Conservation (phyloP, 352 stramenopile species). For the Pythium insidiosum region DNA sequence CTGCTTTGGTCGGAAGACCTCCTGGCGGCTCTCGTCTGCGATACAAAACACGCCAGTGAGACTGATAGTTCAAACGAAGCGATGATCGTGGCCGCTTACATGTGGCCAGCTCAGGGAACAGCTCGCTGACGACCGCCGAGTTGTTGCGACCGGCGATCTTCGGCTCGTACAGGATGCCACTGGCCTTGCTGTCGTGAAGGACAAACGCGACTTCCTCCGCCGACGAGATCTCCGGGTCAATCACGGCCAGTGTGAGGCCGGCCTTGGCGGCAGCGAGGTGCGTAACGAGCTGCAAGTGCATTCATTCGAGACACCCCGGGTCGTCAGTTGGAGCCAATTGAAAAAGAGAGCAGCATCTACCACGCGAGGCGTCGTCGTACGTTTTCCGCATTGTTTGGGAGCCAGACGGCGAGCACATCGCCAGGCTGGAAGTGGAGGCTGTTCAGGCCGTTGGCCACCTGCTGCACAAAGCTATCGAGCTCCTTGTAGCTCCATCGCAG, state of each 20-base stretch:
- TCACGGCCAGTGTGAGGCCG: slow-evolving; percentile 74
- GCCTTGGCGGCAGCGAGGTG: slow-evolving; percentile 80
- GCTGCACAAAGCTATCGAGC: slow-evolving; percentile 61
- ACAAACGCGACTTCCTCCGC: slow-evolving; percentile 76
- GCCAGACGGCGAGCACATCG: slow-evolving; percentile 77
- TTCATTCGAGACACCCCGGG: background rate
- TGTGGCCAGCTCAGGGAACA: slow-evolving; percentile 72
- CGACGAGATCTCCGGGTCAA: slow-evolving; percentile 65
- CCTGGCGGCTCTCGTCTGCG: slow-evolving; percentile 35
- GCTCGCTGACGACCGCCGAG: slow-evolving; percentile 51
- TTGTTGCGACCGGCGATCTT: slow-evolving; percentile 75
- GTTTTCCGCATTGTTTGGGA: slow-evolving; percentile 80
- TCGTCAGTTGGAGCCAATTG: too few relatives aligned
- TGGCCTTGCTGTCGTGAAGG: slow-evolving; percentile 73
- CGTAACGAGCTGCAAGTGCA: slow-evolving; percentile 38
- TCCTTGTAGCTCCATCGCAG: slow-evolving; percentile 83
- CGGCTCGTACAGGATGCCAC: slow-evolving; percentile 74
- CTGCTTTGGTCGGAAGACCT: slow-evolving; percentile 71
- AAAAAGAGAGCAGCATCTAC: too few relatives aligned
- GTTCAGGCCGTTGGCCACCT: slow-evolving; percentile 72
- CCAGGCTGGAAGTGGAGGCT: slow-evolving; percentile 61
- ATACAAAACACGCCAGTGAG: too few relatives aligned
- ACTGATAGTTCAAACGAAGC: too few relatives aligned
- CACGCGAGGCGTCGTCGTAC: slow-evolving; percentile 25
- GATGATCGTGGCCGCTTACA: too few relatives aligned